Base-by-base conservation (phyloP, 306 rosid species). In the Cucumis melo region DNA sequence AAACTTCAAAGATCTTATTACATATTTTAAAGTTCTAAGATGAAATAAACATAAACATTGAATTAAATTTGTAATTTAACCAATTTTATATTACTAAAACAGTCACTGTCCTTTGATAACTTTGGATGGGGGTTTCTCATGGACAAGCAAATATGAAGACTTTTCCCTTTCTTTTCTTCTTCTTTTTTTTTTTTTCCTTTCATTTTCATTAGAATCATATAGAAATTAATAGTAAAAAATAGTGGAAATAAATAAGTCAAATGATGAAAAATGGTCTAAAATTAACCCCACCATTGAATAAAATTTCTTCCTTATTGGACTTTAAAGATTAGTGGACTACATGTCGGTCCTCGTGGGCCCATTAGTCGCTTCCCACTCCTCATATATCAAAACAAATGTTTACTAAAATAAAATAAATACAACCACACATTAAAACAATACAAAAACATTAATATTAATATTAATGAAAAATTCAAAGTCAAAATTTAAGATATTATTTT, bases 321-420 rank as follows among this genome's bases (percentile, higher is more conserved):
- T 73, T 32, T 32, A 29, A 51, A 54, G 46, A 73, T 62, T 73
- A 73, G 77, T 51, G 77, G 61, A 73, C 27, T 73, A 50, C 77
- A 29, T 73, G 62, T 73, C 76, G 41, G 36, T 48, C 39, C 2
- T 8, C 42, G 5, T 50, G 76, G 36, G 42, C 59, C 76, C 60
- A 46, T 72, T 72, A 51, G 61, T 72, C 46, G 76, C 42, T 50
- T 48, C 61, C 76, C 60, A 50, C 76, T 72, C 76, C 3, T 72
- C n/a, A n/a, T 27, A 27, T 51, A 8, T 48, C 23, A 17, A 70
- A 70, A 70, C 4, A 2, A 3, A 3, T 12, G 58, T 23, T 72
- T 51, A 32, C 3, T 32, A 32, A 32, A 27, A 27, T 27, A 2
- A 27, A 72, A 50, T 73, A 7, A 16, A 50, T 50, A 44, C 39